A percentile compares a stretch with the other conserved stretches of the same genome.
Evolutionary conservation across 2,329 filamentous ascomycete genomes (phyloP).

Genomic region (Claviceps digitariae): DNA sequence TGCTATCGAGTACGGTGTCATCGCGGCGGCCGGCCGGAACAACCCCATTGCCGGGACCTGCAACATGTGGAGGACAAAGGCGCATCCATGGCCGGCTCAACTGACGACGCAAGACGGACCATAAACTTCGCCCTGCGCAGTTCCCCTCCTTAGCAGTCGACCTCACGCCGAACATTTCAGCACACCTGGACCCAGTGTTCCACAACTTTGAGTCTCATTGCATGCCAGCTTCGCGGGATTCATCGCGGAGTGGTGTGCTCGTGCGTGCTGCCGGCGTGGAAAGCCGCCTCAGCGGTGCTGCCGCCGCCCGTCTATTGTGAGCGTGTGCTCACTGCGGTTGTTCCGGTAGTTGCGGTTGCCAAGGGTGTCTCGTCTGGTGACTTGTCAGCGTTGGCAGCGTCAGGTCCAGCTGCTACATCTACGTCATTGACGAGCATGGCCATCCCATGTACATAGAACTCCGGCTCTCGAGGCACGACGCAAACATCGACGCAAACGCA

Average conservation of each 20-base stretch:
- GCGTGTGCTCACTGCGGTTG: not conserved
- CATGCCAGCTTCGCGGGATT: not conserved
- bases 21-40: conserved; percentile 5
- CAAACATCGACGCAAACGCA: not conserved
- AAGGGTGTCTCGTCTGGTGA: too few species aligned
- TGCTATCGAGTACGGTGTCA: too few species aligned
- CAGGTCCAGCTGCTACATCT: not conserved
- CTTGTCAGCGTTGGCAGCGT: too few species aligned
- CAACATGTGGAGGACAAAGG: not conserved
- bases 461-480: not conserved
- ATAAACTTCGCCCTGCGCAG: conserved; percentile 17
- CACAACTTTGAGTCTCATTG: not conserved
- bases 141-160: conserved; percentile 20
- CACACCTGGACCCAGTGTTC: conserved; percentile 10
- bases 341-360: not conserved
- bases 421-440: not conserved
- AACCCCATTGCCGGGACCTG: not conserved
- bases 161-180: conserved; percentile 32
- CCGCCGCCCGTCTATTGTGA: not conserved
- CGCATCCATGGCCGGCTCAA: not conserved
- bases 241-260: not conserved
- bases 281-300: not conserved
- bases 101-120: conserved; percentile 3
- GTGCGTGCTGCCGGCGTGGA: not conserved
- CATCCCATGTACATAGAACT: not conserved